A percentile compares a stretch with the other conserved stretches of the same genome.
These are phyloP conservation scores for Fusarium pseudograminearum DNA, from an alignment of 2,329 filamentous ascomycete species.

Conservation along the genomic window DNA sequence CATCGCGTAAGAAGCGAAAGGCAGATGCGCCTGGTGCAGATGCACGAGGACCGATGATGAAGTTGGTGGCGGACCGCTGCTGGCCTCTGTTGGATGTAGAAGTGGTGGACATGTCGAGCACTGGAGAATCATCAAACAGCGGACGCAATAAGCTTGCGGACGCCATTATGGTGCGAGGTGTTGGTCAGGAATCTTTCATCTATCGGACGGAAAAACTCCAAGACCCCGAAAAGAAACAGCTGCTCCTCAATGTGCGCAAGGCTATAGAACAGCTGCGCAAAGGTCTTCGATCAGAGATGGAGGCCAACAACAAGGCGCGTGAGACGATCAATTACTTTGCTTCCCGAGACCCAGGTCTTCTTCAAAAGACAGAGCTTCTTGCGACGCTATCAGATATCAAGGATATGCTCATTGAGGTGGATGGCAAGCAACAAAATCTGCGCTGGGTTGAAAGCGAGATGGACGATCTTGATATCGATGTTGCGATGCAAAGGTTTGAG, in stretches of 20 bases:
- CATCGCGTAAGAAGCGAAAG: slow-evolving; percentile 92
- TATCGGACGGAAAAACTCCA: slow-evolving; percentile 90
- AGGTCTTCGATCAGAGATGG: slow-evolving; percentile 85
- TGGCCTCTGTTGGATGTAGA: slow-evolving; percentile 95
- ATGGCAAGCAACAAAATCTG: slow-evolving; percentile 95
- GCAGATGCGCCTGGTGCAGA: slow-evolving; percentile 71
- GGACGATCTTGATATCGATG: slow-evolving; percentile 95
- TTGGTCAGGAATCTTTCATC: slow-evolving; percentile 91
- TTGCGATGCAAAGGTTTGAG: slow-evolving; percentile 90
- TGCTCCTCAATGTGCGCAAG: slow-evolving; percentile 92
- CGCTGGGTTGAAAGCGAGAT: slow-evolving; percentile 96
- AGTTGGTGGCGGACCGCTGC: slow-evolving; percentile 92
- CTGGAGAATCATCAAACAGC: slow-evolving; percentile 64
- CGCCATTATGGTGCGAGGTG: slow-evolving; percentile 88
- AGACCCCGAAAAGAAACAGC: slow-evolving; percentile 79
- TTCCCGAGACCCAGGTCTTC: slow-evolving; percentile 78
- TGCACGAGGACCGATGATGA: slow-evolving; percentile 69
- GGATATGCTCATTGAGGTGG: slow-evolving; percentile 93
- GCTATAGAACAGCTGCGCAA: slow-evolving; percentile 92
- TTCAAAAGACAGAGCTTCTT: slow-evolving; percentile 83
- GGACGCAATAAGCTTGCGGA: slow-evolving; percentile 76
- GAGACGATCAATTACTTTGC: slow-evolving; percentile 90
- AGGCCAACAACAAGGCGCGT: slow-evolving; percentile 84
- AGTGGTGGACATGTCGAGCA: slow-evolving; percentile 85
- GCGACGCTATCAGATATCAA: slow-evolving; percentile 83